Conservation (phyloP, 345 rosid genomes). For the Lepidium africanum region DNA sequence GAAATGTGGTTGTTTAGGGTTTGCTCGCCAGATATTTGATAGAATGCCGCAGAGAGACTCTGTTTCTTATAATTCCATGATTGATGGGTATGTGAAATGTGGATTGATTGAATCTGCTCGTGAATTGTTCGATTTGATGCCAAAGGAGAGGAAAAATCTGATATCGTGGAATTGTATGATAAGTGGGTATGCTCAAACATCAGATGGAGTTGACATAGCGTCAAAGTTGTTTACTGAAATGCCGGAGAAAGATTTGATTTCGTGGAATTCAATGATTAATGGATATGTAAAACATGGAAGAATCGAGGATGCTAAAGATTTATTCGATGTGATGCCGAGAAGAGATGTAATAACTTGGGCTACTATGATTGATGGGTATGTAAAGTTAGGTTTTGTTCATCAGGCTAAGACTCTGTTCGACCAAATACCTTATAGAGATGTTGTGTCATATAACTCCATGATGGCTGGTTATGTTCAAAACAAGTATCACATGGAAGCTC, state of each 20-base stretch:
- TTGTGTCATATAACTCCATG: constrained; percentile 52
- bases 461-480: constrained; percentile 51
- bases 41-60: constrained; percentile 32
- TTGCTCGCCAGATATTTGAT: constrained; percentile 33
- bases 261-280: constrained; percentile 57
- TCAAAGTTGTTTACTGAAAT: constrained; percentile 41
- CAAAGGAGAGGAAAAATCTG: constrained; percentile 32
- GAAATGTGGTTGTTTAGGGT: constrained; percentile 33
- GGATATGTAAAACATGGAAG: constrained; percentile 48
- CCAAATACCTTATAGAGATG: constrained; percentile 43
- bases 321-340: constrained; percentile 40
- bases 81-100: constrained; percentile 45
- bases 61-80: constrained; percentile 38
- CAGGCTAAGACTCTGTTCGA: constrained; percentile 44
- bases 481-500: constrained; percentile 38
- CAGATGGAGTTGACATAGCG: constrained; percentile 35
- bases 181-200: constrained; percentile 36
- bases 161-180: constrained; percentile 67
- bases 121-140: constrained; percentile 45
- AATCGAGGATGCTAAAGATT: constrained; percentile 32
- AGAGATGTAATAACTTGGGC: constrained; percentile 58
- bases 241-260: constrained; percentile 52
- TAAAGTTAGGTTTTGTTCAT: constrained; percentile 39
- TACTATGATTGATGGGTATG: constrained; percentile 49
- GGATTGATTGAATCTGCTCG: constrained; percentile 41